Conservation (phyloP, 2,329 filamentous ascomycete species). For the Cytospora mali region DNA sequence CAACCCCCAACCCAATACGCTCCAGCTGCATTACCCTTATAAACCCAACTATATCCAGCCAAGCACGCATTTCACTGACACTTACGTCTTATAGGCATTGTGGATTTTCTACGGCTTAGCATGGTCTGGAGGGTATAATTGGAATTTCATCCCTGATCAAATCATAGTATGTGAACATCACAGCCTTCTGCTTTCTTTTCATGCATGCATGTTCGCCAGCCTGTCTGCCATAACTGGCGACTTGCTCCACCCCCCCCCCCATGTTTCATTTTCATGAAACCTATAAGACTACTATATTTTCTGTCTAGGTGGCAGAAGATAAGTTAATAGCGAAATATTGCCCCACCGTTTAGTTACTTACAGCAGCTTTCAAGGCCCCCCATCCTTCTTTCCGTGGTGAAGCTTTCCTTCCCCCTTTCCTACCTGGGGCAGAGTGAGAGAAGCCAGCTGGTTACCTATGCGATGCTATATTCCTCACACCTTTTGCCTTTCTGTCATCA, state of each 20-base stretch:
- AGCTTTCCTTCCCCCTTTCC: too few relatives aligned
- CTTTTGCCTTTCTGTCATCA: not conserved
- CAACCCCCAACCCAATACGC: not conserved
- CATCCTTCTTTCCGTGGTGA: not conserved
- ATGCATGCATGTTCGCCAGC: not conserved
- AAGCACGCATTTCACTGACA: not conserved
- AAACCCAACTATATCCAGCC: not conserved
- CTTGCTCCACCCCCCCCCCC: not conserved
- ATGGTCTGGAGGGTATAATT: not conserved
- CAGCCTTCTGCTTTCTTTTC: not conserved
- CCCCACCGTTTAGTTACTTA: not conserved
- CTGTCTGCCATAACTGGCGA: not conserved
- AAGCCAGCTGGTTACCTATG: not conserved
- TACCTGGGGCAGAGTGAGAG: too few relatives aligned
- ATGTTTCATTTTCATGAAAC: not conserved
- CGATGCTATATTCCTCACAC: not conserved
- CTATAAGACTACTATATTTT: not conserved
- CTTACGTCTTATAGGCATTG: not conserved
- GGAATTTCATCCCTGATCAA: not conserved
- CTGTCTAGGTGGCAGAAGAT: not conserved
- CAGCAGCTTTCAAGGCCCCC: not conserved
- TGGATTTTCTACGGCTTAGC: not conserved
- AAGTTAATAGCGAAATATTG: not conserved
- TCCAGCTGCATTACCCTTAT: not conserved
- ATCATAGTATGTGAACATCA: not conserved